Conservation (phyloP, 176 grass and related monocot species). For the Puya raimondii region DNA sequence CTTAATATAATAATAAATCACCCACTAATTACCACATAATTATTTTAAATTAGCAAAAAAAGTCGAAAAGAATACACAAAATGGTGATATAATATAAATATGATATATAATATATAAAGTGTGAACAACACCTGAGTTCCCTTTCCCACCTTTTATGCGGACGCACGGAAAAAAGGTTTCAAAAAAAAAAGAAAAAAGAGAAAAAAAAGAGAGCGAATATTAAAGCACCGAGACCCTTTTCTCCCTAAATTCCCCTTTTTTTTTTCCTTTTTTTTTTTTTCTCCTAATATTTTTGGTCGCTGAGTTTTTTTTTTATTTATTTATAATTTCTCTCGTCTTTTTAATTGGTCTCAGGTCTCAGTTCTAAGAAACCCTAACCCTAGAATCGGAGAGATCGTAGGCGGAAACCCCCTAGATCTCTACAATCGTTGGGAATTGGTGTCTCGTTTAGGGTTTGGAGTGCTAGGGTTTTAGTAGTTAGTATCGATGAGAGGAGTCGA, state of each 20-base stretch:
- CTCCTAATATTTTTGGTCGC: neutral
- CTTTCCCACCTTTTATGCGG: neutral
- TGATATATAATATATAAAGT: too few relatives aligned
- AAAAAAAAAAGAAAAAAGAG: neutral
- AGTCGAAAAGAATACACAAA: too few relatives aligned
- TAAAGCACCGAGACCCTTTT: neutral
- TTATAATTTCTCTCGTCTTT: neutral
- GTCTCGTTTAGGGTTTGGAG: neutral
- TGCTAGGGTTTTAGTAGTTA: neutral
- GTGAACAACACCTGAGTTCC: neutral
- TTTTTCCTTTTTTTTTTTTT: neutral
- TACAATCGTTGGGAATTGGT: neutral
- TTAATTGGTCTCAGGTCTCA: constrained; percentile 2
- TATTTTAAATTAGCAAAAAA: too few relatives aligned
- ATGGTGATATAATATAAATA: too few relatives aligned
- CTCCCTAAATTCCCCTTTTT: neutral
- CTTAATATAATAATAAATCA: too few relatives aligned
- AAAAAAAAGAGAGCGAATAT: neutral
- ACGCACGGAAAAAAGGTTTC: neutral
- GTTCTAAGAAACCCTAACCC: neutral
- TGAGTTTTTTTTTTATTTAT: neutral
- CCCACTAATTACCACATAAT: too few relatives aligned
- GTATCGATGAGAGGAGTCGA: neutral
- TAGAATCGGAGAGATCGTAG: constrained; percentile 8
- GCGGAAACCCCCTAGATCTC: neutral